Conservation (phyloP, 106 monocot species). For the Apostasia ramifera region DNA sequence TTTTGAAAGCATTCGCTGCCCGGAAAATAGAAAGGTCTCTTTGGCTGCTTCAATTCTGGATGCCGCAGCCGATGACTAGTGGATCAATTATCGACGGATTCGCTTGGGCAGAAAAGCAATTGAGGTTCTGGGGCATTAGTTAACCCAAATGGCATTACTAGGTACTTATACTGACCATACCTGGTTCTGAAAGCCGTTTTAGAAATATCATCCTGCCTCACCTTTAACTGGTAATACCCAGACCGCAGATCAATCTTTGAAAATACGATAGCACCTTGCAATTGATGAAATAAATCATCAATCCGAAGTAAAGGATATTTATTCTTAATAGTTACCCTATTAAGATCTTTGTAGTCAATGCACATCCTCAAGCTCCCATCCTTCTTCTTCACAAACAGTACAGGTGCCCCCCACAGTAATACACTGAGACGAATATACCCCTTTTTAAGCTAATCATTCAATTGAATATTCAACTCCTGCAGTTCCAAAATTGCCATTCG, state of each 20-base stretch:
- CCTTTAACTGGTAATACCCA: background rate
- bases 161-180: too few relatives aligned
- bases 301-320: conserved; percentile 1
- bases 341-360: background rate
- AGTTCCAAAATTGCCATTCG: too few relatives aligned
- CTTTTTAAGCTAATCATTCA: background rate
- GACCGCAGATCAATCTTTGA: background rate
- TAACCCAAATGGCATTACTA: too few relatives aligned
- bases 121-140: too few relatives aligned
- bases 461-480: background rate
- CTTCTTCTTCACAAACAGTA: conserved; percentile 15
- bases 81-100: too few relatives aligned
- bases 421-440: background rate
- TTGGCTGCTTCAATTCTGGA: too few relatives aligned
- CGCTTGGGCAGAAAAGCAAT: too few relatives aligned
- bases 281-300: conserved; percentile 11
- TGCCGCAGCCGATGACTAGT: too few relatives aligned
- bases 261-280: background rate
- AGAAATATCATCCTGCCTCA: background rate
- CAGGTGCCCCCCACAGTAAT: background rate
- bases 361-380: conserved; percentile 4
- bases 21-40: too few relatives aligned
- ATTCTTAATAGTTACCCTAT: conserved; percentile 11
- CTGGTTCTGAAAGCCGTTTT: background rate
- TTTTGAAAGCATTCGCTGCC: too few relatives aligned